Evolutionary conservation across 2,329 filamentous ascomycete species (phyloP), one percentile per base, ranked within the genome.

Genomic region (Sporothrix schenckii): DNA sequence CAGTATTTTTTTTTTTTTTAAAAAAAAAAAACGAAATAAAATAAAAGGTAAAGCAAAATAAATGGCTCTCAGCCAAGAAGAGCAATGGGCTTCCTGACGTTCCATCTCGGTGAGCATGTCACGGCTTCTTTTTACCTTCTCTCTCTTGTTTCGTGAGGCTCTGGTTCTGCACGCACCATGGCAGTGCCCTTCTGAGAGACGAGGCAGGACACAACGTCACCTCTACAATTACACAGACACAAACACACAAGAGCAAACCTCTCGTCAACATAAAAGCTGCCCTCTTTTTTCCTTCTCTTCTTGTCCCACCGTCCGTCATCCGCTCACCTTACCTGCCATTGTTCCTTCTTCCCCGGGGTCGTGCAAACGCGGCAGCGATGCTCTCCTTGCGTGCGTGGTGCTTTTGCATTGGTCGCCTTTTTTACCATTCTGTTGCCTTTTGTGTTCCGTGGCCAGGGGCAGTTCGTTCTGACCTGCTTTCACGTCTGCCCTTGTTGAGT

Each of bases 211-310:
- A 60, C 66, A 68, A 60, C 66, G 66, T 68, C 53, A 49, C 66
- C 19, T 68, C 41, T 68, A 53, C 66, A 2, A 66, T 50, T 34
- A 60, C 66, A 56, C 53, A 60, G 24, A 52, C 66, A 68, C 66
- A 65, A 34, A 24, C 3, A 6, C 3, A 61, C n/a, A 9, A 34
- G 34, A 6, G 27, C 27, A 19, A 65, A 30, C 10, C n/a, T 47
- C 16, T 47, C 27, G n/a, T 16, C 7, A 30, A 39, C 11, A 16
- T 13, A 21, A 7, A 7, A 2, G 47, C 6, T 9, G 21, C 3
- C 49, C 6, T 50, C 21, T 21, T 10, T 9, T 34, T 34, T 34
- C 34, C 34, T 34, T 7, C 34, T 34, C 34, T 34, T 34, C 9
- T 50, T 16, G 19, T 50, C 9, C 19, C 49, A 19, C 19, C 52